phyloP scores from a whole-genome alignment of 2,329 filamentous ascomycete species.

The Fusarium sororula region DNA sequence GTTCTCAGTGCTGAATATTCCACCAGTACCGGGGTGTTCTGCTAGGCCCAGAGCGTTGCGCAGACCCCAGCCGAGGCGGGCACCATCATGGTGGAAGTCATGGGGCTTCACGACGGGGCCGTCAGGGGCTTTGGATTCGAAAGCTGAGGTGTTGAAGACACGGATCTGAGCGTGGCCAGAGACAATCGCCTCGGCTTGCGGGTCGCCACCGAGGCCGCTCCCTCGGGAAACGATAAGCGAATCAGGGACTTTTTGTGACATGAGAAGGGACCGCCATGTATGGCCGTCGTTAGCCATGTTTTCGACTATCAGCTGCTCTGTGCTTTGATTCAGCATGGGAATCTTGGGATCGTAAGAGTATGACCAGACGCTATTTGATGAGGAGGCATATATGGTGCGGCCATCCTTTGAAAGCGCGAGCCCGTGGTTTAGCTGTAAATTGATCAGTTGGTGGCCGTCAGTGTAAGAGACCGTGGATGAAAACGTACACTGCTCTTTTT shows the following conservation, averaged over 20 bases:
- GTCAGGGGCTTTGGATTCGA: slow-evolving; percentile 13
- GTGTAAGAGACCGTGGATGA: not conserved
- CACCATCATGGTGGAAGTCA: slow-evolving; percentile 60
- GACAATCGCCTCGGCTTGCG: slow-evolving; percentile 56
- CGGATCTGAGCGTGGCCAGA: slow-evolving; percentile 75
- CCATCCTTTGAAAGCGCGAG: slow-evolving; percentile 63
- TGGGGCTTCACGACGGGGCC: slow-evolving; percentile 43
- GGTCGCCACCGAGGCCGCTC: slow-evolving; percentile 70
- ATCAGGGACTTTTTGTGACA: slow-evolving; percentile 63
- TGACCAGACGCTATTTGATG: slow-evolving; percentile 64
- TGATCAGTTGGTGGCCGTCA: not conserved
- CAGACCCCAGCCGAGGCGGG: slow-evolving; percentile 72
- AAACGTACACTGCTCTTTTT: slow-evolving; percentile 47
- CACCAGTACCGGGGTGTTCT: slow-evolving; percentile 65
- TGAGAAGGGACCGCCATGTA: slow-evolving; percentile 71
- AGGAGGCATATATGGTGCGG: slow-evolving; percentile 66
- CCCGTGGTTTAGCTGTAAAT: slow-evolving; percentile 64
- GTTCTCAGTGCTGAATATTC: slow-evolving; percentile 73
- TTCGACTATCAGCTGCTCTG: slow-evolving; percentile 61
- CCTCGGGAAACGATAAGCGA: slow-evolving; percentile 73
- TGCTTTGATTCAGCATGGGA: slow-evolving; percentile 53
- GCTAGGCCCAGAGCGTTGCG: slow-evolving; percentile 70
- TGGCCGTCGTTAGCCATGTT: slow-evolving; percentile 72
- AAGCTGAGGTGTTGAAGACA: slow-evolving; percentile 57
- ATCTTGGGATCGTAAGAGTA: slow-evolving; percentile 71